Percentiles rank a stretch among this genome's conserved stretches.
Conservation (phyloP, 1,139 yeast genomes). For the Taphrina deformans region DNA sequence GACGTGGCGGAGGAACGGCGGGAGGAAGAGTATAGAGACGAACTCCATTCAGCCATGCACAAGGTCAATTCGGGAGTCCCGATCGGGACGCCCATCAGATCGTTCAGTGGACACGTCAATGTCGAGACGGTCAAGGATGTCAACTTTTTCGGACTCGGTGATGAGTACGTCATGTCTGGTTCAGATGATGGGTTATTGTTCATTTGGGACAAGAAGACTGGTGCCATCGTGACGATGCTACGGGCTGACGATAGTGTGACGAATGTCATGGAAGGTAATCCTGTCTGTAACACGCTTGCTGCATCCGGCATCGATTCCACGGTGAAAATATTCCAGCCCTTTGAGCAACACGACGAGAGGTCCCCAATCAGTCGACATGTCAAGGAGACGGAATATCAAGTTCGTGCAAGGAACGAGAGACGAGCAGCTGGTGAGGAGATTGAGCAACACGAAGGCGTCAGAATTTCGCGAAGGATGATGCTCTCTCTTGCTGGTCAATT, state of each 20-base stretch:
- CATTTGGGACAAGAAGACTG: constrained; percentile 35
- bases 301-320: constrained; percentile 38
- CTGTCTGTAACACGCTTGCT: constrained; percentile 38
- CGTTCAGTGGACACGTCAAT: constrained; percentile 29
- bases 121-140: constrained; percentile 37
- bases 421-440: constrained; percentile 8
- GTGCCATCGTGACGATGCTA: constrained; percentile 36
- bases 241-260: constrained; percentile 37
- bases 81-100: neutral
- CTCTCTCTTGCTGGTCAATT: constrained; percentile 1
- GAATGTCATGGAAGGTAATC: constrained; percentile 38
- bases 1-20: constrained; percentile 27
- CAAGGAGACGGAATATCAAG: neutral
- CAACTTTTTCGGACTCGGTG: constrained; percentile 38
- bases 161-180: constrained; percentile 40
- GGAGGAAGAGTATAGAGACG: neutral
- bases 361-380: neutral
- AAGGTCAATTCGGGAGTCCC: constrained; percentile 9
- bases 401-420: constrained; percentile 10
- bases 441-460: neutral
- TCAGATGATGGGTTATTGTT: constrained; percentile 39
- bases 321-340: constrained; percentile 31
- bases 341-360: neutral
- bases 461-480: constrained; percentile 7
- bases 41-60: neutral